Conservation (phyloP, 176 grass and related monocot genomes). For the Raddia distichophylla region DNA sequence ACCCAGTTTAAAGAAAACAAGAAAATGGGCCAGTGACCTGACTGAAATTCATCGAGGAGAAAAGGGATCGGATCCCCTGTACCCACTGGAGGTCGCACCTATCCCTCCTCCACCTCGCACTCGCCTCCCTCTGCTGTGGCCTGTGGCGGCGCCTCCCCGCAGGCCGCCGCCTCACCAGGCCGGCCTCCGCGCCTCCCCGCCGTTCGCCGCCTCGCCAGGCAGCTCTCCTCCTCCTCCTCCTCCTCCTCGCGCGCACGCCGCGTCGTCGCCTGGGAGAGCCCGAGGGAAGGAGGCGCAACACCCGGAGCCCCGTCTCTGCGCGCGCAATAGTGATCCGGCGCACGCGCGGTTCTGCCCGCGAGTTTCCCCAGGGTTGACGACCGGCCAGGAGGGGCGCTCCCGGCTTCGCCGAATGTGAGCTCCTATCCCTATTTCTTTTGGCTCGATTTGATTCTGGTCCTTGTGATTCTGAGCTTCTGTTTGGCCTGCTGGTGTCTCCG, state of each 20-base stretch:
- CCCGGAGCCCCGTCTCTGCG: background rate
- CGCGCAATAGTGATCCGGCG: background rate
- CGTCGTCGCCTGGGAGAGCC: background rate
- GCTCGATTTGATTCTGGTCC: background rate
- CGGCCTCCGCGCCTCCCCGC: too few relatives aligned
- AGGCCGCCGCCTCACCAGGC: too few relatives aligned
- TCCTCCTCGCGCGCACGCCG: background rate
- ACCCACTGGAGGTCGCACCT: too few relatives aligned
- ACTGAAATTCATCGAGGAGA: too few relatives aligned
- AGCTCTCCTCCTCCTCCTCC: background rate
- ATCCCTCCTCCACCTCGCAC: too few relatives aligned
- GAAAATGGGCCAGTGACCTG: too few relatives aligned
- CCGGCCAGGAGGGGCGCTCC: background rate
- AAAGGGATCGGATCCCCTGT: too few relatives aligned
- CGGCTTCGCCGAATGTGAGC: slow-evolving; percentile 49
- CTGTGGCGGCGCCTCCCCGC: too few relatives aligned
- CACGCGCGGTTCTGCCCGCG: background rate
- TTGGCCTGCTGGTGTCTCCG: background rate
- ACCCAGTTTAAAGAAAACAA: too few relatives aligned
- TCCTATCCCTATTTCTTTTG: background rate
- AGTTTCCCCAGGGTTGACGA: background rate
- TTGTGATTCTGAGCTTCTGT: background rate
- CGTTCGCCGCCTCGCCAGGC: too few relatives aligned
- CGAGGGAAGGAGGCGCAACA: background rate
- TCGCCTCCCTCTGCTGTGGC: too few relatives aligned